phyloP scores from a whole-genome alignment of 345 rosid genomes.

The Citrus cavaleriei region DNA sequence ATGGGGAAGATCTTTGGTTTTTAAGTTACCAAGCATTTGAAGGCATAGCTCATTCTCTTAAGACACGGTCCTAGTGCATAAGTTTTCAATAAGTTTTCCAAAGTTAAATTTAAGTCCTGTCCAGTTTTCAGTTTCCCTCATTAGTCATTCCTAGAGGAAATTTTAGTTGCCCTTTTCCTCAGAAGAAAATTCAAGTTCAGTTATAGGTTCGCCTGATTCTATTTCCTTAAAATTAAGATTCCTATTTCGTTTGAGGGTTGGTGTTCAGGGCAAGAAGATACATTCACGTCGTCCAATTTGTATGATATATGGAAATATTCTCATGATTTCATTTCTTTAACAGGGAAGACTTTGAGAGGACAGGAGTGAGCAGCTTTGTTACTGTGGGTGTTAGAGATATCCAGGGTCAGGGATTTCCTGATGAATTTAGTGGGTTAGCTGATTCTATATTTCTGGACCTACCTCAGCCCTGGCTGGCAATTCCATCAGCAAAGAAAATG shows the following conservation, averaged over 20 bases:
- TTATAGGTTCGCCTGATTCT: background rate
- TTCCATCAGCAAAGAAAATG: constrained; percentile 78
- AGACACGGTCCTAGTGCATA: background rate
- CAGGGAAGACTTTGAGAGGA: constrained; percentile 85
- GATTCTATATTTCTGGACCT: constrained; percentile 81
- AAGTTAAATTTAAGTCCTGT: background rate
- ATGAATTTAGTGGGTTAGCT: constrained; percentile 53
- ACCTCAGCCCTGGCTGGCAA: constrained; percentile 85
- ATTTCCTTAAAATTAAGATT: background rate
- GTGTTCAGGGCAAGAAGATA: background rate
- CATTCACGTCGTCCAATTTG: background rate
- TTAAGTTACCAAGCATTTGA: background rate
- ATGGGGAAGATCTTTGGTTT: background rate
- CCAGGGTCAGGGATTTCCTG: constrained; percentile 90
- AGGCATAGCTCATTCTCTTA: background rate
- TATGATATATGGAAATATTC: background rate
- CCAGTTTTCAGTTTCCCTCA: background rate
- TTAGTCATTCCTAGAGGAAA: background rate
- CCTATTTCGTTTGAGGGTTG: background rate
- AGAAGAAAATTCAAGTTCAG: background rate
- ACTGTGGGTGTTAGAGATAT: constrained; percentile 88
- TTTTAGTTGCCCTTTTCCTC: background rate
- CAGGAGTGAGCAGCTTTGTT: constrained; percentile 63
- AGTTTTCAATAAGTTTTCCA: background rate
- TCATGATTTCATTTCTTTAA: constrained; percentile 9